Conservation (phyloP, 305 asterid species). For the Rubia peregrina region DNA sequence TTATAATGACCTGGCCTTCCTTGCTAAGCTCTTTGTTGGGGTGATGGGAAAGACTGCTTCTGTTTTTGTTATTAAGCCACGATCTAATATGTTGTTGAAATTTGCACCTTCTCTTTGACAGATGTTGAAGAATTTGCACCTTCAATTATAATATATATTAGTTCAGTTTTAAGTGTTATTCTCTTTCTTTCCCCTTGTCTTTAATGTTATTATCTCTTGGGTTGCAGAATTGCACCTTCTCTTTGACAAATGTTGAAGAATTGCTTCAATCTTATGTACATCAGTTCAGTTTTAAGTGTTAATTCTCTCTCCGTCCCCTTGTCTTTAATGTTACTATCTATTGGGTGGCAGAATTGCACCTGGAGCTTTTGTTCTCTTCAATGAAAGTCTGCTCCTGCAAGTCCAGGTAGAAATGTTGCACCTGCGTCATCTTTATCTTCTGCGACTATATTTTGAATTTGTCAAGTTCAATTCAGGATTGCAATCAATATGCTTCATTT, state of each 20-base stretch:
- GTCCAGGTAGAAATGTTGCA: constrained; percentile 60
- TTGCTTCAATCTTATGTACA: too few species aligned
- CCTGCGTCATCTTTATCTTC: constrained; percentile 16
- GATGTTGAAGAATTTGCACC: background rate
- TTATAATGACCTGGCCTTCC: background rate
- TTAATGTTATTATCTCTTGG: constrained; percentile 19
- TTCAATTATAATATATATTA: background rate
- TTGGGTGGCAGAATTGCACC: constrained; percentile 45
- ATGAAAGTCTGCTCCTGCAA: constrained; percentile 61
- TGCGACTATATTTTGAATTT: constrained; percentile 6
- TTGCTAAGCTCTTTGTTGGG: background rate
- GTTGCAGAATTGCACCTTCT: too few species aligned
- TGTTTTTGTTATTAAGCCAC: background rate
- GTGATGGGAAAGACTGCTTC: background rate
- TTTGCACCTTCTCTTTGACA: background rate
- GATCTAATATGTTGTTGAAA: background rate
- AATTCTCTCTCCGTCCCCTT: too few species aligned
- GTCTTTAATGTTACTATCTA: too few species aligned
- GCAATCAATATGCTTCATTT: constrained; percentile 59
- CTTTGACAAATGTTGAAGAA: too few species aligned
- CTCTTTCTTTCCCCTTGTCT: constrained; percentile 6
- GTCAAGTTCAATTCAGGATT: constrained; percentile 39
- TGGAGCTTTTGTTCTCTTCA: constrained; percentile 56
- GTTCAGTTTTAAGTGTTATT: background rate
- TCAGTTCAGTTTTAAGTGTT: too few species aligned